These are phyloP conservation scores for Colletotrichum viniferum DNA, from an alignment of 2,329 filamentous ascomycete genomes.

Conservation along the genomic window DNA sequence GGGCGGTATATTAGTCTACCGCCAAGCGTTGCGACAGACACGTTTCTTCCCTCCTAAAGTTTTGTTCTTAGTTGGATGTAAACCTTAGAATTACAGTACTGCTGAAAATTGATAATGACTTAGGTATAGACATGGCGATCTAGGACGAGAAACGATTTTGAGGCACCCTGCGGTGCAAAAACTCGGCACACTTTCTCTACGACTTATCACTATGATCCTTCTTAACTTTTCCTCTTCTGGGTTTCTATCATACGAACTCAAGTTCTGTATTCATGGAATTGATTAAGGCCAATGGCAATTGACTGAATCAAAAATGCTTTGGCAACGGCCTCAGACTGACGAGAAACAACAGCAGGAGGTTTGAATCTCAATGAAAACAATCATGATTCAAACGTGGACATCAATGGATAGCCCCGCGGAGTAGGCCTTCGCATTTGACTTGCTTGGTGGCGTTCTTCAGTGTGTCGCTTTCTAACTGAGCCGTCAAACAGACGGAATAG, in stretches of 20 bases:
- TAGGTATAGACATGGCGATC: not conserved
- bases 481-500: not conserved
- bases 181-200: not conserved
- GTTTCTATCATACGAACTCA: too few relatives aligned
- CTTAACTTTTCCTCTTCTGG: too few relatives aligned
- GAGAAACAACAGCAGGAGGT: not conserved
- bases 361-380: not conserved
- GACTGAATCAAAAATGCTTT: not conserved
- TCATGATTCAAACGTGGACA: not conserved
- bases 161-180: not conserved
- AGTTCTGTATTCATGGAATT: too few relatives aligned
- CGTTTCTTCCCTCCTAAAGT: too few relatives aligned
- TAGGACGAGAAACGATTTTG: not conserved
- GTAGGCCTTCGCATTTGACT: not conserved
- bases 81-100: not conserved
- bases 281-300: too few relatives aligned
- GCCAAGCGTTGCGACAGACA: not conserved
- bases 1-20: not conserved
- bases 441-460: not conserved
- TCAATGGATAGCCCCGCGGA: rapidly evolving
- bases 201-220: not conserved
- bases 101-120: not conserved
- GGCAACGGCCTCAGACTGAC: not conserved
- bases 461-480: not conserved
- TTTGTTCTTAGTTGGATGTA: not conserved